These are phyloP conservation scores for Oemleria cerasiformis DNA, from an alignment of 306 rosid genomes.

Conservation along the genomic window DNA sequence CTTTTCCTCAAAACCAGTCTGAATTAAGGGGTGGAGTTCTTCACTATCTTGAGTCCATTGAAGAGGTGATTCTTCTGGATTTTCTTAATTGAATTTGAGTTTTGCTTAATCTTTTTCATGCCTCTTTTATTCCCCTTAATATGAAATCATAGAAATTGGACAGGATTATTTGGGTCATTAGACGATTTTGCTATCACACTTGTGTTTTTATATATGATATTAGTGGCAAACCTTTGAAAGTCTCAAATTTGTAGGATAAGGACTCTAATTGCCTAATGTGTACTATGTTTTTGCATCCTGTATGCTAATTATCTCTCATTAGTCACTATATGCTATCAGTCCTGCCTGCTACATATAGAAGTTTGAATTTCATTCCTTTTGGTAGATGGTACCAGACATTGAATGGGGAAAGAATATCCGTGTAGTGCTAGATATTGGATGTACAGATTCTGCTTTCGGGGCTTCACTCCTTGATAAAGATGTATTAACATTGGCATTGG, in stretches of 20 bases:
- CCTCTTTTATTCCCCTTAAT: background rate
- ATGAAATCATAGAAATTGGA: background rate
- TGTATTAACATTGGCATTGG: conserved; percentile 72
- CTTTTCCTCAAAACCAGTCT: conserved; percentile 78
- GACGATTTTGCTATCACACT: background rate
- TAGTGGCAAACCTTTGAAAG: background rate
- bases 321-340: conserved; percentile 6
- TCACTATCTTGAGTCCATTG: conserved; percentile 93
- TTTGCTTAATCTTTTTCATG: background rate
- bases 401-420: conserved; percentile 97
- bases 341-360: conserved; percentile 13
- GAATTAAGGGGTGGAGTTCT: conserved; percentile 75
- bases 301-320: conserved; percentile 5
- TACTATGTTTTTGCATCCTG: background rate
- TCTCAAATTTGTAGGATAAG: background rate
- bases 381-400: conserved; percentile 96
- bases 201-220: conserved; percentile 11
- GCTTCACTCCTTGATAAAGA: conserved; percentile 74
- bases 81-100: background rate
- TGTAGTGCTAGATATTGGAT: conserved; percentile 76
- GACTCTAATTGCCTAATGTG: background rate
- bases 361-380: conserved; percentile 31
- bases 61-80: conserved; percentile 56
- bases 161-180: background rate
- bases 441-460: conserved; percentile 70